Conservation (phyloP, 345 rosid genomes). For the Cardamine occulta region DNA sequence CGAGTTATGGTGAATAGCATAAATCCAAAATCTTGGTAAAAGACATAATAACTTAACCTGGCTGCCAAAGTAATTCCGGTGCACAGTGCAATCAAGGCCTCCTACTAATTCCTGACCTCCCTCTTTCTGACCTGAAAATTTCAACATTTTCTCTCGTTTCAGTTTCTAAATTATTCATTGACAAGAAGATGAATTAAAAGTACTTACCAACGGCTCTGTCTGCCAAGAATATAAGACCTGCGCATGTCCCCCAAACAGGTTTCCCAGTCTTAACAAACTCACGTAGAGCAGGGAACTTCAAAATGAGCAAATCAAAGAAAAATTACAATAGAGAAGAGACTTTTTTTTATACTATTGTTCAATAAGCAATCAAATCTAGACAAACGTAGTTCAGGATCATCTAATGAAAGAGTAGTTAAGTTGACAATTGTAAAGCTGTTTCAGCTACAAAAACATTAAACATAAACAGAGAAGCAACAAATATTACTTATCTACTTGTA, state of each 20-base stretch:
- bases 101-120: constrained; percentile 95
- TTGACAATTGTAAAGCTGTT: not conserved
- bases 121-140: constrained; percentile 78
- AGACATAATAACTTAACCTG: constrained; percentile 59
- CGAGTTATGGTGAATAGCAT: not conserved
- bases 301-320: constrained; percentile 23
- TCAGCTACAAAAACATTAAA: not conserved
- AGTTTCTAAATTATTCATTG: constrained; percentile 4
- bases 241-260: constrained; percentile 99
- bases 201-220: constrained; percentile 76
- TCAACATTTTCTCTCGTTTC: constrained; percentile 4
- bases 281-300: constrained; percentile 90
- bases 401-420: not conserved
- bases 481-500: not conserved
- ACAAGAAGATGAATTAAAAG: not conserved
- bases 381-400: not conserved
- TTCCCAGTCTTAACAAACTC: constrained; percentile 86
- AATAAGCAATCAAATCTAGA: not conserved
- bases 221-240: constrained; percentile 96
- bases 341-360: not conserved
- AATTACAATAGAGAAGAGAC: constrained; percentile 20
- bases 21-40: not conserved
- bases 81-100: constrained; percentile 88
- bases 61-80: constrained; percentile 91
- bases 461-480: constrained; percentile 24